Evolutionary conservation across 2,329 filamentous ascomycete species (phyloP), one percentile per base, ranked within the genome.

Genomic region (Fusarium tupiense): DNA sequence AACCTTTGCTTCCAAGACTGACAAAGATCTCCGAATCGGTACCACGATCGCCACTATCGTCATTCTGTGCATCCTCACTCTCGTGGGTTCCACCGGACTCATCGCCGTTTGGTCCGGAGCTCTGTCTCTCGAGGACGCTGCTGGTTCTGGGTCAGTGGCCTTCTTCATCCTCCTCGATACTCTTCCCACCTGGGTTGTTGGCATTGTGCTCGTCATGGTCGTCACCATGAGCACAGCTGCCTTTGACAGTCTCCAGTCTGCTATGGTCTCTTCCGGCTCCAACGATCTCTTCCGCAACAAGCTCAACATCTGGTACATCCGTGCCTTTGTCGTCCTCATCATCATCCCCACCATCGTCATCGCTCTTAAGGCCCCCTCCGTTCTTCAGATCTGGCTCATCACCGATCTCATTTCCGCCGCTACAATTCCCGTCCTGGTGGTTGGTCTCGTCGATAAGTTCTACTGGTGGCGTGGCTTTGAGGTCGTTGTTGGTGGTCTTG

Each of bases 221-320:
- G 90, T 95, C 38, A 90, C 90, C 16, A 88, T 96, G 60, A 93
- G 90, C 78, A 94, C 92, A 6, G 91, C 94, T 2, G 91, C 93
- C 1, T 96, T 96, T 73, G 94, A 96, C 85, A 92, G 89, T 71
- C 86, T 96, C 43, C 94, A 96, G 83, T 93, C 91, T 5, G 92
- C 94, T 75, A 95, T 96, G 91, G 92, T 96, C 13, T 94, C 92
- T n/a, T 93, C 92, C 0, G 92, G 91, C 20, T 94, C 92, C 74
- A 96, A 96, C 84, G 94, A 96, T 80, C 83, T 96, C 20, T 96
- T 96, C 88, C 91, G 93, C 77, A 96, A 96, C 86, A 90, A 88
- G 68, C 89, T 96, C 64, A 91, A 91, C 78, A 89, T 95, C 73
- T 93, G 93, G 90, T 89, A 86, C 81, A 92, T 96, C 75, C 91